Conservation (phyloP, 1,139 yeast species). For the Zygosaccharomyces pseudobailii region DNA sequence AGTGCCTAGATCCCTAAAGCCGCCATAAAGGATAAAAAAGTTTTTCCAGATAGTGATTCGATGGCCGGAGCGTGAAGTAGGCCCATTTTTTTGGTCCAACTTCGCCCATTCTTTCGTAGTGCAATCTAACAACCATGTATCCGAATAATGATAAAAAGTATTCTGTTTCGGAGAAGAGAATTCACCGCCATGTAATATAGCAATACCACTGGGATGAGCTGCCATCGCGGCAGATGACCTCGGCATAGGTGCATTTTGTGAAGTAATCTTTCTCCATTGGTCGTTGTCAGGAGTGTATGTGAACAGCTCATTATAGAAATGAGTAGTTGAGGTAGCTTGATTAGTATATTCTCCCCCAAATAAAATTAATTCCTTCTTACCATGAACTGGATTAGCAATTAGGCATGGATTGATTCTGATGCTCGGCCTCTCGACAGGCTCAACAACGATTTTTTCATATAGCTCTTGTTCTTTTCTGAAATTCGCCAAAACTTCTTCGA, state of each 20-base stretch:
- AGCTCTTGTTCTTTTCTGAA: conserved; percentile 75
- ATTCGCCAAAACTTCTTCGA: conserved; percentile 76
- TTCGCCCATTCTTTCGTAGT: conserved; percentile 86
- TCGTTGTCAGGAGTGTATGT: conserved; percentile 73
- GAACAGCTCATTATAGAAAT: conserved; percentile 78
- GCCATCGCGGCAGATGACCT: conserved; percentile 93
- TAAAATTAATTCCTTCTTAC: conserved; percentile 68
- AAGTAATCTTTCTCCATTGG: conserved; percentile 72
- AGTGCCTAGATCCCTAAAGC: conserved; percentile 84
- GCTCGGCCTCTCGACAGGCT: conserved; percentile 54
- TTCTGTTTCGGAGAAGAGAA: conserved; percentile 95
- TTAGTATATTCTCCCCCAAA: conserved; percentile 83
- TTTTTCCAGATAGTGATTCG: conserved; percentile 90
- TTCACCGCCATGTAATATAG: conserved; percentile 91
- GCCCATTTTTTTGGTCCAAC: conserved; percentile 69
- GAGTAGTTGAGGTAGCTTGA: conserved; percentile 45
- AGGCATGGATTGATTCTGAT: conserved; percentile 70
- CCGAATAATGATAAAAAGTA: conserved; percentile 94
- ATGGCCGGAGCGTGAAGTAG: conserved; percentile 89
- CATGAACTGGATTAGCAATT: conserved; percentile 72
- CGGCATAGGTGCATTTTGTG: conserved; percentile 88
- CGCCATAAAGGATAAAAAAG: conserved; percentile 79
- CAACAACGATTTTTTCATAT: conserved; percentile 66
- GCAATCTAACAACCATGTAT: conserved; percentile 88
- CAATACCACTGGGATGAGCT: conserved; percentile 84